Percentiles rank a stretch among this genome's conserved stretches.
These are phyloP conservation scores for Calonectria pteridis DNA, from an alignment of 2,329 filamentous ascomycete genomes.

Conservation along the genomic window DNA sequence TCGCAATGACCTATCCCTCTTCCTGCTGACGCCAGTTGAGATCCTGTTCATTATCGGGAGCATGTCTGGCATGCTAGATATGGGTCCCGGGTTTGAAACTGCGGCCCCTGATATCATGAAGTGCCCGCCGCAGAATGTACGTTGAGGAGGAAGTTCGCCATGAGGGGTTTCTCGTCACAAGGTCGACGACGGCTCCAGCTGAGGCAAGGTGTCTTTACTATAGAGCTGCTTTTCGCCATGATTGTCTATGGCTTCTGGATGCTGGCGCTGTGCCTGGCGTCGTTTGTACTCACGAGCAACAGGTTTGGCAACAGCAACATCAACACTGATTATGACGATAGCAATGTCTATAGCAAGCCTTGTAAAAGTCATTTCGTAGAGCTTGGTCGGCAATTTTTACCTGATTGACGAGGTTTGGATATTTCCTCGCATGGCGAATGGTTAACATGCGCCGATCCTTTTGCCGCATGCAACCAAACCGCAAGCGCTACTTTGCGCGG, in stretches of 20 bases:
- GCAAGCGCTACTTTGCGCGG: conserved; percentile 71
- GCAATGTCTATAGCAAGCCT: conserved; percentile 62
- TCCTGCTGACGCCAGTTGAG: conserved; percentile 79
- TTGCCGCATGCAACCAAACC: conserved; percentile 78
- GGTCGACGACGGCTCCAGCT: conserved; percentile 38
- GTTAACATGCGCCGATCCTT: conserved; percentile 77
- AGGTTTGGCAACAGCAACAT: conserved; percentile 59
- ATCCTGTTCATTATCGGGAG: conserved; percentile 87
- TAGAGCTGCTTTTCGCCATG: conserved; percentile 75
- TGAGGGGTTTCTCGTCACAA: background rate
- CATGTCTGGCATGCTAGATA: conserved; percentile 79
- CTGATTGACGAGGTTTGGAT: conserved; percentile 78
- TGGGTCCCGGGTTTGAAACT: conserved; percentile 79
- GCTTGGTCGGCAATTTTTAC: conserved; percentile 80
- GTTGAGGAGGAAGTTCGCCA: conserved; percentile 21
- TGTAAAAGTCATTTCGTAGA: conserved; percentile 74
- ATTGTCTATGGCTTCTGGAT: conserved; percentile 77
- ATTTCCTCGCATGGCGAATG: conserved; percentile 84
- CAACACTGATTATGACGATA: conserved; percentile 70
- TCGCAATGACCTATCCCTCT: conserved; percentile 71
- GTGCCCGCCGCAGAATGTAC: conserved; percentile 74
- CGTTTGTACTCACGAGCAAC: conserved; percentile 67
- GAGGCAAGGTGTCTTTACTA: conserved; percentile 71
- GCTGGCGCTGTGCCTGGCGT: conserved; percentile 67
- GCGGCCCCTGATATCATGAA: conserved; percentile 77